Evolutionary conservation across 495 filamentous ascomycete genomes (phyloP).

Genomic region (Hyaloscypha hepaticicola): DNA sequence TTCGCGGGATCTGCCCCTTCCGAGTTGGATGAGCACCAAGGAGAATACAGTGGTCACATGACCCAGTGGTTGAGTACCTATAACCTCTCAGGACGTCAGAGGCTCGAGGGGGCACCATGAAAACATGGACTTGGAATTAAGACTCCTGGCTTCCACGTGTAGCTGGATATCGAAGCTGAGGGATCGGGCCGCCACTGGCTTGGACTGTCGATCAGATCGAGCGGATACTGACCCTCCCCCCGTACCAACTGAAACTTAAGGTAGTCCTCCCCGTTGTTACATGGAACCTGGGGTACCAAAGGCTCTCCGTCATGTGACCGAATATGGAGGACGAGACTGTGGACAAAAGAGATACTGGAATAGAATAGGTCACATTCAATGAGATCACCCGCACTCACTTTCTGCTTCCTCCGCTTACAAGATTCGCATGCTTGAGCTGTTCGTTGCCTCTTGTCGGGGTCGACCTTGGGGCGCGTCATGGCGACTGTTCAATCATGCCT

Average conservation of each 20-base stretch:
- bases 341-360: not conserved
- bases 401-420: conserved; percentile 78
- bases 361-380: not conserved
- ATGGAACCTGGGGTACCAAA: not conserved
- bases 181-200: not conserved
- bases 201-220: not conserved
- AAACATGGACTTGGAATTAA: not conserved
- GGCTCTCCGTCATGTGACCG: not conserved
- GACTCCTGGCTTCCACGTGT: not conserved
- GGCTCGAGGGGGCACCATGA: not conserved
- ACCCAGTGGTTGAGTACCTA: not conserved
- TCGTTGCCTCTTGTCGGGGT: conserved; percentile 62
- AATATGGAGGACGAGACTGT: not conserved
- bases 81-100: not conserved
- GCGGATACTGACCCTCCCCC: not conserved
- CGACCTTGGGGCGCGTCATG: conserved; percentile 56
- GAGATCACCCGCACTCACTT: conserved; percentile 45
- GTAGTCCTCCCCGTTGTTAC: not conserved
- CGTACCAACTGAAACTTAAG: not conserved
- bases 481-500: conserved; percentile 30
- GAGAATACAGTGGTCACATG: not conserved
- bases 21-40: not conserved
- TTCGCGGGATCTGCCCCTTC: not conserved
- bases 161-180: not conserved
- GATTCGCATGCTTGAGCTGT: conserved; percentile 71